A percentile compares a stretch with the other conserved stretches of the same genome.
These are phyloP conservation scores for Globisporangium lucens DNA, from an alignment of 352 stramenopile species.

Conservation along the genomic window DNA sequence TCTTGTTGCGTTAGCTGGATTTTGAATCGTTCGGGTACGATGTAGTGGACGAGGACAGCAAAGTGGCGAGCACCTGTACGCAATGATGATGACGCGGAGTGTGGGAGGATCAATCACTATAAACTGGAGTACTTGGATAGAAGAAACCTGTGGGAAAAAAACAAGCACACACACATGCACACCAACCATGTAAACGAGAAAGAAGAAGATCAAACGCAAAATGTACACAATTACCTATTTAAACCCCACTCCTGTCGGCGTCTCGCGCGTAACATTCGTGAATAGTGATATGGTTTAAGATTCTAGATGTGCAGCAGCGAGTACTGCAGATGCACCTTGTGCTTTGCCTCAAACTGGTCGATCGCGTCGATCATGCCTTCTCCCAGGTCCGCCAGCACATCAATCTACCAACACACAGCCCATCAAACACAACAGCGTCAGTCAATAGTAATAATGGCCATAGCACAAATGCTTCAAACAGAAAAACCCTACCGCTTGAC, in stretches of 20 bases:
- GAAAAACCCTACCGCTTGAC: constrained; percentile 41
- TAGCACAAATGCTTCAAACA: background rate
- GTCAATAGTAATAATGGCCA: background rate
- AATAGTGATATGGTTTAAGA: background rate
- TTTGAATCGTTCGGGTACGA: constrained; percentile 17
- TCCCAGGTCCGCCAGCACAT: constrained; percentile 40
- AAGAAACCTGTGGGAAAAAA: background rate
- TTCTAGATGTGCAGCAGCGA: constrained; percentile 57
- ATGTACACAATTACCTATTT: constrained; percentile 1
- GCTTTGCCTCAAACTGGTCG: constrained; percentile 52
- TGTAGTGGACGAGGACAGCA: background rate
- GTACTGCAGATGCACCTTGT: constrained; percentile 65
- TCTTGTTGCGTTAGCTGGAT: constrained; percentile 2
- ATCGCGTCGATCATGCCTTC: constrained; percentile 51
- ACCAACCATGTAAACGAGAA: background rate
- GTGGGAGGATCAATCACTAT: background rate
- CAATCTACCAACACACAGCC: constrained; percentile 35
- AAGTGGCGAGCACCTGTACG: background rate
- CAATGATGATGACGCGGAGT: background rate
- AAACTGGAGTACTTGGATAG: background rate
- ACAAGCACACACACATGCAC: background rate
- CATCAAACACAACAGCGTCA: background rate
- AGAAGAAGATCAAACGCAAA: background rate
- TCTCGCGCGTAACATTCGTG: background rate
- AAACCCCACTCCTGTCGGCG: background rate